These are phyloP conservation scores for Pseudogymnoascus sp. DNA, from an alignment of 2,329 filamentous ascomycete species.

Conservation along the genomic window DNA sequence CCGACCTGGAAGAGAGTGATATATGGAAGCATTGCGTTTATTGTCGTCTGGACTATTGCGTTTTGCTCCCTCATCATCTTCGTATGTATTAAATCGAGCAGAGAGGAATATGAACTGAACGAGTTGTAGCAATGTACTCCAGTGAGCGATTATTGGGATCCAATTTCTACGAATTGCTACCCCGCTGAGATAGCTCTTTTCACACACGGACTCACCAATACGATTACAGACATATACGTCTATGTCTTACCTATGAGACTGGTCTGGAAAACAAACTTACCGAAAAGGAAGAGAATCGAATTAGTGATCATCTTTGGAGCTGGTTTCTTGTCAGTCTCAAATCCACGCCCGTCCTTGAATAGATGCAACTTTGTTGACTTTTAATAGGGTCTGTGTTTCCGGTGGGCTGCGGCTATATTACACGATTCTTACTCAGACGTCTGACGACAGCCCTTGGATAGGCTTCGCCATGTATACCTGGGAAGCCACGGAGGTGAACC, in stretches of 20 bases:
- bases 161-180: background rate
- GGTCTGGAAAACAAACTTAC: background rate
- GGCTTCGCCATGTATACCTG: slow-evolving; percentile 37
- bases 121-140: background rate
- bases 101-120: background rate
- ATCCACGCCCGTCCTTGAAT: background rate
- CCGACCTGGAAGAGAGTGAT: background rate
- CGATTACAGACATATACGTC: background rate
- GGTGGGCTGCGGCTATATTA: background rate
- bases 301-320: background rate
- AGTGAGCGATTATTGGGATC: background rate
- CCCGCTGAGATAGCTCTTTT: background rate
- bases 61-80: background rate
- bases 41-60: background rate
- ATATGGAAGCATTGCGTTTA: background rate
- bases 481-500: slow-evolving; percentile 85
- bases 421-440: background rate
- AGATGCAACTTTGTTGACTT: background rate
- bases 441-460: background rate
- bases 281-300: background rate
- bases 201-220: background rate
- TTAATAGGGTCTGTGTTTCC: background rate
- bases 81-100: background rate
- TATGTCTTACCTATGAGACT: background rate
- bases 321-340: background rate